A percentile compares a stretch with the other conserved stretches of the same genome.
Conservation (phyloP, 2,329 filamentous ascomycete genomes). For the Dissoconium aciculare region DNA sequence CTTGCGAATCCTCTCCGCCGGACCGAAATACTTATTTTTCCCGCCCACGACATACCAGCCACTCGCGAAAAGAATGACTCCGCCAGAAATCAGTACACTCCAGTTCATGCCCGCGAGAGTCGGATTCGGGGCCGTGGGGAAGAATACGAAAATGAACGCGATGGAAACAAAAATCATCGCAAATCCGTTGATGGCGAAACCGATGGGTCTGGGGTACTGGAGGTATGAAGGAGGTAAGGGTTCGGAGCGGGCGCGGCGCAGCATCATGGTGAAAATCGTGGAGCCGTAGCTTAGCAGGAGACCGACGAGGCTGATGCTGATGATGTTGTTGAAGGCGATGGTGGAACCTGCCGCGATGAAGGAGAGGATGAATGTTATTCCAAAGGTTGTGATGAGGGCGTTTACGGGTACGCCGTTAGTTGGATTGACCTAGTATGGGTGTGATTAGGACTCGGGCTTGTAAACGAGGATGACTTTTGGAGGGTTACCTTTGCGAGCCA, state of each 20-base stretch:
- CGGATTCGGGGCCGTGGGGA: slow-evolving; percentile 17
- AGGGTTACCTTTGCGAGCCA: too few species aligned
- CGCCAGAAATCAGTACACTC: slow-evolving; percentile 13
- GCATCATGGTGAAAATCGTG: slow-evolving; percentile 27
- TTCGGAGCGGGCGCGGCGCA: slow-evolving; percentile 25
- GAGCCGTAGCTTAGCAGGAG: slow-evolving; percentile 30
- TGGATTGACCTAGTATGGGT: slow-evolving; percentile 5
- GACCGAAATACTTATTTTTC: too few species aligned
- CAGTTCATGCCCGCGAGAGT: slow-evolving; percentile 8
- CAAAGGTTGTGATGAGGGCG: slow-evolving; percentile 14
- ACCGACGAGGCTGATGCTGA: slow-evolving; percentile 26
- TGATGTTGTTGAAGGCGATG: slow-evolving; percentile 24
- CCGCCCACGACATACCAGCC: too few species aligned
- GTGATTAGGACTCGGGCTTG: background rate
- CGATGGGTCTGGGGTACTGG: slow-evolving; percentile 26
- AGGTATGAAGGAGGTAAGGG: slow-evolving; percentile 25
- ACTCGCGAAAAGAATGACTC: too few species aligned
- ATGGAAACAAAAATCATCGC: slow-evolving; percentile 24
- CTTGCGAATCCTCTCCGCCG: too few species aligned
- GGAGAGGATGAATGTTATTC: slow-evolving; percentile 14
- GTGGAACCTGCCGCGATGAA: slow-evolving; percentile 17
- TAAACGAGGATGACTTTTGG: slow-evolving; percentile 7
- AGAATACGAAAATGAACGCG: slow-evolving; percentile 30
- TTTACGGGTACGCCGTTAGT: slow-evolving; percentile 14
- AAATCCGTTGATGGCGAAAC: slow-evolving; percentile 25